Base-by-base conservation (phyloP, 73 alveolate genomes). In the Uronychia binucleata region DNA sequence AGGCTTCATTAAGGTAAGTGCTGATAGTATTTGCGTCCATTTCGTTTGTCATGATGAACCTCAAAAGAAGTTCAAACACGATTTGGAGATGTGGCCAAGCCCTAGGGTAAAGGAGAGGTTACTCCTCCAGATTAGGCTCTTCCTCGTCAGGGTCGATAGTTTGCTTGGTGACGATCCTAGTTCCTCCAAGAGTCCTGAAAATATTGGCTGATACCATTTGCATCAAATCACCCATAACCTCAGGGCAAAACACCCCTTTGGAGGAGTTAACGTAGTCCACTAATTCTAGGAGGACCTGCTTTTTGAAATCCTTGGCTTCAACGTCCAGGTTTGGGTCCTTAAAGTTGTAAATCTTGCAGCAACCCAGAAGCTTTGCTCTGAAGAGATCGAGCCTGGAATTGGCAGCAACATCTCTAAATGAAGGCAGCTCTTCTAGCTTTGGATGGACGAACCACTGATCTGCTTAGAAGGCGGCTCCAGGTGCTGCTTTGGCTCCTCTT, bases 1-100 rank as follows among this genome's bases (percentile, higher is more conserved):
- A 92, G 35, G 92, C 33, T n/a, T 86, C 77, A 31, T 85, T 79
- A 76, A 93, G 60, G 60, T 77, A 0, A 13, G 32, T 8, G 77
- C 89, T 60, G 31, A 93, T 58, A 11, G 28, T 79, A 34, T 87
- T 75, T 1, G 95, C 85, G 76, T 80, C 89, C 33, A 93, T 80
- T 31, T 82, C 90, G 30, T 87, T 80, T 58, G 94, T 60, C 87
- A 93, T 92, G 86, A 93, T 89, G 57, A 93, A 90, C 74, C 94
- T 92, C 28, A 93, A 90, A 77, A 93, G 81, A 74, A 93, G 90
- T 86, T 93, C 97, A 86, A 90, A 93, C 35, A 93, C 94, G 0
- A 93, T 76, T 78, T 93, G 92, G 59, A 93, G 88, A 59, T 93
- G 97, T 14, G 97, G 97, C 97, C 97, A 93, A 11, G 97, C 67